phyloP scores from a whole-genome alignment of 2,329 filamentous ascomycete genomes.

The Exophiala lecanii-corni region DNA sequence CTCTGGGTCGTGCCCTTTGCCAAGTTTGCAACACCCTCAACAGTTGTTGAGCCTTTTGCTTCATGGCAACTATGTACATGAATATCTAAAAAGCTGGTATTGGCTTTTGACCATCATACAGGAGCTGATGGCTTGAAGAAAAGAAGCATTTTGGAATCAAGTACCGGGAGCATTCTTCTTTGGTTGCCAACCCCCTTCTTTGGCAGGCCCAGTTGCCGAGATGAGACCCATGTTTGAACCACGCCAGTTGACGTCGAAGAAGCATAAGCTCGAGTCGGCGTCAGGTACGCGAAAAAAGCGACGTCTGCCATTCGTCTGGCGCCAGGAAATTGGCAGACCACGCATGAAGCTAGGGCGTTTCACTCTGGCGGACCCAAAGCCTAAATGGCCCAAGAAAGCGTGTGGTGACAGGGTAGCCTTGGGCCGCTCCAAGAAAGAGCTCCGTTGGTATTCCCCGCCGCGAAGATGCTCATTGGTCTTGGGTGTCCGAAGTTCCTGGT shows the following conservation, averaged over 20 bases:
- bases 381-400: constrained; percentile 11
- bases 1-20: constrained; percentile 8
- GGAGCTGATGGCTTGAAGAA: constrained; percentile 1
- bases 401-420: constrained; percentile 14
- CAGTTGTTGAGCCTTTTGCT: too few relatives aligned
- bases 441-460: neutral
- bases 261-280: constrained; percentile 19
- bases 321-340: constrained; percentile 21
- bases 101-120: too few relatives aligned
- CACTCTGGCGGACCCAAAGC: constrained; percentile 18
- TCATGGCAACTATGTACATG: too few relatives aligned
- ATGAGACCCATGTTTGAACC: constrained; percentile 12
- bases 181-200: constrained; percentile 5
- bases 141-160: neutral
- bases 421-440: constrained; percentile 2
- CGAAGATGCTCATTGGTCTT: neutral
- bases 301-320: constrained; percentile 12
- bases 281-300: constrained; percentile 21
- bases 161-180: neutral
- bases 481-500: neutral
- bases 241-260: constrained; percentile 20
- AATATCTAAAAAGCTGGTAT: too few relatives aligned
- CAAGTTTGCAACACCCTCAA: constrained; percentile 6
- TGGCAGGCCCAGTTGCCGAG: constrained; percentile 11
- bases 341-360: constrained; percentile 22